Evolutionary conservation across 75 land plant species (phyloP).

Genomic region (Cryptomeria japonica): DNA sequence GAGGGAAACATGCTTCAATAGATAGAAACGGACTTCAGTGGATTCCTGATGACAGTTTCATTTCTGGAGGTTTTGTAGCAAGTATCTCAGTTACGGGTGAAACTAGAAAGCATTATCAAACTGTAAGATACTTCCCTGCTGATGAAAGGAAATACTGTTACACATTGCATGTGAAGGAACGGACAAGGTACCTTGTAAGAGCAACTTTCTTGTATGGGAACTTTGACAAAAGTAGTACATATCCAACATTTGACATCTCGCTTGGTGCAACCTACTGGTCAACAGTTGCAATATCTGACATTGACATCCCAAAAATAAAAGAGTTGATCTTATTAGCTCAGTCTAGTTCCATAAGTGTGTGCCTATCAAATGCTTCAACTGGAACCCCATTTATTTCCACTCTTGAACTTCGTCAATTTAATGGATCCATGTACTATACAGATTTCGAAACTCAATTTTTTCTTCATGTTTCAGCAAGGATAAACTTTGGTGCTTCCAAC

Average conservation of each 20-base stretch:
- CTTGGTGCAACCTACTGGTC: slow-evolving; percentile 74
- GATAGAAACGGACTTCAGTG: slow-evolving; percentile 63
- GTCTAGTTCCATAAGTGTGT: slow-evolving; percentile 52
- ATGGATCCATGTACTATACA: slow-evolving; percentile 59
- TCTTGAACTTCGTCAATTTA: slow-evolving; percentile 78
- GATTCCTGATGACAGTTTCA: slow-evolving; percentile 43
- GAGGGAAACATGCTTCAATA: slow-evolving; percentile 50
- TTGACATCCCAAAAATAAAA: slow-evolving; percentile 24
- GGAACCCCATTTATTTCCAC: slow-evolving; percentile 77
- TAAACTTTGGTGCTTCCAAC: slow-evolving; percentile 65
- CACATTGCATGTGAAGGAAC: slow-evolving; percentile 40
- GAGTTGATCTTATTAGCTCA: slow-evolving; percentile 63
- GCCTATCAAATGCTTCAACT: slow-evolving; percentile 70
- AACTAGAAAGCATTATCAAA: slow-evolving; percentile 44
- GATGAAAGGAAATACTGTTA: slow-evolving; percentile 77
- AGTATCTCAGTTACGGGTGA: slow-evolving; percentile 50
- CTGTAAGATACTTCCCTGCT: slow-evolving; percentile 64
- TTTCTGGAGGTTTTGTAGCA: slow-evolving; percentile 34
- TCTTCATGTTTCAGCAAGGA: slow-evolving; percentile 61
- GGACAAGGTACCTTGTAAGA: slow-evolving; percentile 75
- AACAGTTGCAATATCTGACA: slow-evolving; percentile 67
- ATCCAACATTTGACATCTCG: slow-evolving; percentile 77
- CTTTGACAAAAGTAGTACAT: slow-evolving; percentile 59
- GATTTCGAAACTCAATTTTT: slow-evolving; percentile 42
- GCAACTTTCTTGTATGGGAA: slow-evolving; percentile 83